phyloP scores from a whole-genome alignment of 2,329 filamentous ascomycete genomes.

The Mycosphaerella arachidis region DNA sequence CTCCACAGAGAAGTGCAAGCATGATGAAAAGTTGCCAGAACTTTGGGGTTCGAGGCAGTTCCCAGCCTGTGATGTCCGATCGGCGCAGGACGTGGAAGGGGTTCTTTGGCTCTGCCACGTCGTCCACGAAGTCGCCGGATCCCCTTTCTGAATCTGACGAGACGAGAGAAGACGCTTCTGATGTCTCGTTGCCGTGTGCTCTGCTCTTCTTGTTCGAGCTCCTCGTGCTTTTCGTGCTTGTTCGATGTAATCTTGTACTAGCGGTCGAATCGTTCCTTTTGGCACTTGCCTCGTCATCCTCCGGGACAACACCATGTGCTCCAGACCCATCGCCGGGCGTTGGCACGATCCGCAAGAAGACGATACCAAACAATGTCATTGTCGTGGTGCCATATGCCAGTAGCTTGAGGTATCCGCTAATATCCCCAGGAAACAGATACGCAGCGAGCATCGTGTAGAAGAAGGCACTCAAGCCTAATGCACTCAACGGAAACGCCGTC shows the following conservation, averaged over 20 bases:
- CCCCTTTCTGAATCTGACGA: conserved; percentile 44
- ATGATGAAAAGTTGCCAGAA: conserved; percentile 90
- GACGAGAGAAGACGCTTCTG: conserved; percentile 77
- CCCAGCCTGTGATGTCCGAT: conserved; percentile 83
- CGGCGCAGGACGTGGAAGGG: conserved; percentile 58
- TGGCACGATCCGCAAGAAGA: conserved; percentile 73
- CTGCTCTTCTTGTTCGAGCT: conserved; percentile 4
- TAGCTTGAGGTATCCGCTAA: conserved; percentile 73
- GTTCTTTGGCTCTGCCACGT: conserved; percentile 37
- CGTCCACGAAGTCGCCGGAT: conserved; percentile 49
- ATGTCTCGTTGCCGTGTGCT: conserved; percentile 46
- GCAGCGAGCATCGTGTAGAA: conserved; percentile 83
- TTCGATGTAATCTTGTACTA: conserved; percentile 16
- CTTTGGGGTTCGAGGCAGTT: conserved; percentile 65
- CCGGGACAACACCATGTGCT: conserved; percentile 55
- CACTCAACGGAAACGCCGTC: conserved; percentile 86
- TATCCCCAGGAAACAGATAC: conserved; percentile 76
- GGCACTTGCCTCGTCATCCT: conserved; percentile 29
- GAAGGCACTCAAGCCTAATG: conserved; percentile 91
- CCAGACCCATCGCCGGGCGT: conserved; percentile 39
- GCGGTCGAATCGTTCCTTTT: conserved; percentile 14
- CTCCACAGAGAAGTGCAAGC: conserved; percentile 85
- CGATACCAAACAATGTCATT: conserved; percentile 71
- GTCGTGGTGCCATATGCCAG: conserved; percentile 73
- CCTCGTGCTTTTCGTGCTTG: conserved; percentile 7